Percentiles rank a stretch among this genome's conserved stretches.
phyloP scores from a whole-genome alignment of 164 flowering plant genomes.

The Aristolochia californica region DNA sequence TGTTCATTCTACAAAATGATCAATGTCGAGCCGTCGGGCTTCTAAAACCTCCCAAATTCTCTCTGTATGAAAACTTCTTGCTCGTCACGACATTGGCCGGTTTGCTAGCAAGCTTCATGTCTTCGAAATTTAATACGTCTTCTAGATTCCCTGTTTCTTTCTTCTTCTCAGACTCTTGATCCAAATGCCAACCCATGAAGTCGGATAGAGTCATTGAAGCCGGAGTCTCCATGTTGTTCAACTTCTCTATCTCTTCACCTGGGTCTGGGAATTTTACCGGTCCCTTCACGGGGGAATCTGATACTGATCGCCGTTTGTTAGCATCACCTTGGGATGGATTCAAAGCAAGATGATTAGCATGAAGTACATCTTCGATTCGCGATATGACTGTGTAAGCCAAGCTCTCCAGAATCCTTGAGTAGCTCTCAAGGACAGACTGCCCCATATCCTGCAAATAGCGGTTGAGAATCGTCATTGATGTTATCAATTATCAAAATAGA shows the following conservation, averaged over 20 bases:
- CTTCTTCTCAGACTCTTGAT: constrained; percentile 23
- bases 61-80: constrained; percentile 51
- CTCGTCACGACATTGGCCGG: constrained; percentile 21
- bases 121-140: constrained; percentile 11
- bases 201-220: constrained; percentile 73
- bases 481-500: not conserved
- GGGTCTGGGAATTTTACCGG: constrained; percentile 15
- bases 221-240: constrained; percentile 28
- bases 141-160: constrained; percentile 13
- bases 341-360: constrained; percentile 41
- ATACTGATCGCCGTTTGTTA: constrained; percentile 3
- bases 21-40: constrained; percentile 86
- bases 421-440: constrained; percentile 72
- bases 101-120: constrained; percentile 20
- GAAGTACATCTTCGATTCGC: constrained; percentile 62
- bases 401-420: constrained; percentile 83
- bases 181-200: constrained; percentile 73
- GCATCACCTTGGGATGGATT: constrained; percentile 23
- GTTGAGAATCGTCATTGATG: no score
- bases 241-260: constrained; percentile 27
- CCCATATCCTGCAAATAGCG: constrained; percentile 86
- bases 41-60: constrained; percentile 56
- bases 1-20: not conserved
- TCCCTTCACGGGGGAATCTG: constrained; percentile 11
- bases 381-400: constrained; percentile 69